Conservation (phyloP, 1,284 basidiomycete species). For the Cryptococcus maquisensis region DNA sequence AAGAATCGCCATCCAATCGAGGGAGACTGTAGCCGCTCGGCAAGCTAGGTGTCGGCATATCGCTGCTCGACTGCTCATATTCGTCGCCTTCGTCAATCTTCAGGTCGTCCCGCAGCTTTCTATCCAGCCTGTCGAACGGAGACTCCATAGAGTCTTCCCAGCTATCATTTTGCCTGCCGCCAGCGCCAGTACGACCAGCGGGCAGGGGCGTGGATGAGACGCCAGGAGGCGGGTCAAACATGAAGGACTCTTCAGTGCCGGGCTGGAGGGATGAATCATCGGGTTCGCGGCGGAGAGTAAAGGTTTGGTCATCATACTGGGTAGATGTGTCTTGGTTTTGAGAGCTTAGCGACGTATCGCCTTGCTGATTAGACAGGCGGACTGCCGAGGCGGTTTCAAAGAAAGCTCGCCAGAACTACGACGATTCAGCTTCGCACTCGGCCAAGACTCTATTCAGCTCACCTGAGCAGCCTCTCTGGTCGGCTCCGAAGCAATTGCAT, state of each 20-base stretch:
- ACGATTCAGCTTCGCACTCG: not conserved
- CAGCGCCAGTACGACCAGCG: conserved; percentile 7
- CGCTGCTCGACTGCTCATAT: conserved; percentile 13
- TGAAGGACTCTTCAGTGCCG: conserved; percentile 29
- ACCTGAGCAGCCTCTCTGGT: conserved; percentile 84
- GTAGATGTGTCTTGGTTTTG: conserved; percentile 13
- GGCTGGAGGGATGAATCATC: conserved; percentile 17
- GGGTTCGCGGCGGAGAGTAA: conserved; percentile 21
- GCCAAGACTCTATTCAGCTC: conserved; percentile 18
- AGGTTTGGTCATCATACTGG: conserved; percentile 33
- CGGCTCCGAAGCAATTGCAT: conserved; percentile 77
- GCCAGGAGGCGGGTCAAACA: conserved; percentile 28
- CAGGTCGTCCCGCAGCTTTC: conserved; percentile 60
- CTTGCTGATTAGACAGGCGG: conserved; percentile 59
- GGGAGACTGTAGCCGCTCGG: conserved; percentile 36
- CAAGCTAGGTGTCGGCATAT: conserved; percentile 35
- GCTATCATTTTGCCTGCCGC: conserved; percentile 43
- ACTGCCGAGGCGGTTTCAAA: conserved; percentile 87
- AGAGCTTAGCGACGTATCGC: conserved; percentile 48
- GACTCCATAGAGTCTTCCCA: conserved; percentile 68
- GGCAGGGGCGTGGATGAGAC: conserved; percentile 39
- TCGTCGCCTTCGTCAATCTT: conserved; percentile 17
- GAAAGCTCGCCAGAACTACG: conserved; percentile 90
- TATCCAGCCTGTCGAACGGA: conserved; percentile 67
- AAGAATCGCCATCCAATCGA: conserved; percentile 5